phyloP scores from a whole-genome alignment of 306 rosid species.

The Macrotyloma uniflorum region DNA sequence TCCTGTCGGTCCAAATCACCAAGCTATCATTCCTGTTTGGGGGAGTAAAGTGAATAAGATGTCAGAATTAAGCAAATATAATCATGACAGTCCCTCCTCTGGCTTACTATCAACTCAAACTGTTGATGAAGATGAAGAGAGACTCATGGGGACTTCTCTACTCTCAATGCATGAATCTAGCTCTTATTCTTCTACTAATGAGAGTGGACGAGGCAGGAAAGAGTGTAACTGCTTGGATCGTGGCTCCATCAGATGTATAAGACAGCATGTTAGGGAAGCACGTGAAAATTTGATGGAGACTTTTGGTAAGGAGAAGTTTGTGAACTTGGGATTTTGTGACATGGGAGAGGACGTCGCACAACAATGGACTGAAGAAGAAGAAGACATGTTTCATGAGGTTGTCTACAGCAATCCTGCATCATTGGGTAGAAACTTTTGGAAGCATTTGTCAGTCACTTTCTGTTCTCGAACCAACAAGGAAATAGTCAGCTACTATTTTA shows the following conservation, averaged over 20 bases:
- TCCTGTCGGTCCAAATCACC: conserved; percentile 60
- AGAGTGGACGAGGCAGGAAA: conserved; percentile 42
- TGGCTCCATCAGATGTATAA: conserved; percentile 55
- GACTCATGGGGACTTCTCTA: conserved; percentile 50
- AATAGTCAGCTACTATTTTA: conserved; percentile 58
- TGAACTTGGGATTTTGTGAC: conserved; percentile 55
- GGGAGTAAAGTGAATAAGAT: conserved; percentile 15
- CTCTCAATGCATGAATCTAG: conserved; percentile 45
- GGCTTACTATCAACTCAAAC: conserved; percentile 9
- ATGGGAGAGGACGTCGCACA: conserved; percentile 59
- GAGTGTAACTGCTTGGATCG: conserved; percentile 50
- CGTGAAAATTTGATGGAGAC: conserved; percentile 44
- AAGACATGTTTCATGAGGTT: conserved; percentile 51
- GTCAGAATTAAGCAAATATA: conserved; percentile 21
- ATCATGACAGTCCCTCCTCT: background rate
- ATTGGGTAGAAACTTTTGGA: conserved; percentile 61
- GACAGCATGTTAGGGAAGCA: conserved; percentile 51
- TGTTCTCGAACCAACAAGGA: conserved; percentile 50
- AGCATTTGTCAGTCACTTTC: conserved; percentile 48
- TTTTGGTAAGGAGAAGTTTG: conserved; percentile 51
- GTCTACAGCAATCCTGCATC: conserved; percentile 55
- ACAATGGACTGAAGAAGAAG: conserved; percentile 63
- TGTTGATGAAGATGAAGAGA: conserved; percentile 41
- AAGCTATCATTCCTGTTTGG: conserved; percentile 58
- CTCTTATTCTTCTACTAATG: background rate